Evolutionary conservation across 2,329 filamentous ascomycete genomes (phyloP).

Genomic region (Beauveria medogensis): DNA sequence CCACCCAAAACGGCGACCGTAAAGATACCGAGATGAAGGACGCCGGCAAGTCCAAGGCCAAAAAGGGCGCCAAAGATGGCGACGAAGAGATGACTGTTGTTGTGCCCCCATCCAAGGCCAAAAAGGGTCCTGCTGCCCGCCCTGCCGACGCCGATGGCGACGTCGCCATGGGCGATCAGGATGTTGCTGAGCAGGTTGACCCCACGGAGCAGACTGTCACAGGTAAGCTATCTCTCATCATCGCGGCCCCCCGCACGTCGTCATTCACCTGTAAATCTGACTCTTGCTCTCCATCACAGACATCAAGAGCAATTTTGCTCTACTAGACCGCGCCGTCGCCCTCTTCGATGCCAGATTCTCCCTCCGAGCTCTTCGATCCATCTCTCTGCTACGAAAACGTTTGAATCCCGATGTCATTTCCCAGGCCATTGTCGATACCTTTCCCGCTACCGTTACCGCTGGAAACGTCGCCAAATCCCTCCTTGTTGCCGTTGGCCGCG

Average conservation of each 20-base stretch:
- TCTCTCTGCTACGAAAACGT: slow-evolving; percentile 90
- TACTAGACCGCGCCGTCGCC: slow-evolving; percentile 84
- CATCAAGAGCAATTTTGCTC: slow-evolving; percentile 86
- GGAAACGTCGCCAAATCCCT: slow-evolving; percentile 62
- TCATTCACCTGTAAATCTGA: slow-evolving; percentile 15
- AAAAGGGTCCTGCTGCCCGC: slow-evolving; percentile 48
- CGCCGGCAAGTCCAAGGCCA: slow-evolving; percentile 57
- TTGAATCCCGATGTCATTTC: slow-evolving; percentile 74
- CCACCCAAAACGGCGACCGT: slow-evolving; percentile 56
- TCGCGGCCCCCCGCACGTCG: background rate
- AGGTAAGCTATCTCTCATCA: slow-evolving; percentile 36
- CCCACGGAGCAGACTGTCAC: slow-evolving; percentile 51
- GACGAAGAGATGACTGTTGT: slow-evolving; percentile 78
- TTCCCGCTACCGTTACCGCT: slow-evolving; percentile 52
- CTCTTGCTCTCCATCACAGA: slow-evolving; percentile 44
- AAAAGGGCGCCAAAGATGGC: slow-evolving; percentile 56
- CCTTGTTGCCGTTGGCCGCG: slow-evolving; percentile 60
- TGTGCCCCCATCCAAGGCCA: slow-evolving; percentile 62
- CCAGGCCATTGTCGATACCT: slow-evolving; percentile 74
- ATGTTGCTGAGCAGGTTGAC: slow-evolving; percentile 50
- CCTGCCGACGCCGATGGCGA: slow-evolving; percentile 59
- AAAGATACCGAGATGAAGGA: slow-evolving; percentile 68
- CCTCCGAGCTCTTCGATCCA: slow-evolving; percentile 85
- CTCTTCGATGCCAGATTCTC: slow-evolving; percentile 95
- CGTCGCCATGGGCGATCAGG: slow-evolving; percentile 59